Conservation (phyloP, 306 rosid genomes). For the Malus sieversii region DNA sequence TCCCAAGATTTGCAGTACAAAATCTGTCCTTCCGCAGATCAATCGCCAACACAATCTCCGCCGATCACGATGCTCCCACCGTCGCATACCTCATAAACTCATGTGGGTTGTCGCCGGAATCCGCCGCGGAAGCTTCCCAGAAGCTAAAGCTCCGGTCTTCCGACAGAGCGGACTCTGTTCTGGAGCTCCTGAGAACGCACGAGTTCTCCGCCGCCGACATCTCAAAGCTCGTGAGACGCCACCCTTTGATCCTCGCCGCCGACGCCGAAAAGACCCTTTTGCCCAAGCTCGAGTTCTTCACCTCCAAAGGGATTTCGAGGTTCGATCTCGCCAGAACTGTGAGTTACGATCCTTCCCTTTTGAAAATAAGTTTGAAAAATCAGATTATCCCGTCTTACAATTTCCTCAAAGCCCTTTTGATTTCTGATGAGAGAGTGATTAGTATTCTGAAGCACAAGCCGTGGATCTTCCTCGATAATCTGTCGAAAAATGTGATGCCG, state of each 20-base stretch:
- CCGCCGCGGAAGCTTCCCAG: conserved; percentile 15
- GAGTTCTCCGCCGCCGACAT: conserved; percentile 18
- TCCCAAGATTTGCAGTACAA: background rate
- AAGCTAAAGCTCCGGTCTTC: conserved; percentile 7
- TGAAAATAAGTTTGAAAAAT: conserved; percentile 13
- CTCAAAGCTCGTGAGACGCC: conserved; percentile 8
- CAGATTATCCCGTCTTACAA: conserved; percentile 14
- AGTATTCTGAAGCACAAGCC: background rate
- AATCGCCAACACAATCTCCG: background rate
- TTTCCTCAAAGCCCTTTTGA: conserved; percentile 4
- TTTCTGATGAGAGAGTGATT: background rate
- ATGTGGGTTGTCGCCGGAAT: conserved; percentile 22
- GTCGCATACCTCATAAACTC: conserved; percentile 23
- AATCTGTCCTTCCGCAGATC: background rate
- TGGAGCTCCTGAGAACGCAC: conserved; percentile 8
- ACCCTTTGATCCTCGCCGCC: conserved; percentile 7
- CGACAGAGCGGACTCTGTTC: conserved; percentile 19
- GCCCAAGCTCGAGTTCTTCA: conserved; percentile 29
- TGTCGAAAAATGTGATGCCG: background rate
- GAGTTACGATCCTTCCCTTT: background rate
- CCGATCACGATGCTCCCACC: background rate
- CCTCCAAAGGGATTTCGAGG: conserved; percentile 23
- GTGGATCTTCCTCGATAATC: background rate
- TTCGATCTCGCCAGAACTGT: conserved; percentile 5
- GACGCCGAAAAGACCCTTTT: conserved; percentile 12